phyloP scores from a whole-genome alignment of 1,284 basidiomycete species.

The Cryptococcus neoformans region DNA sequence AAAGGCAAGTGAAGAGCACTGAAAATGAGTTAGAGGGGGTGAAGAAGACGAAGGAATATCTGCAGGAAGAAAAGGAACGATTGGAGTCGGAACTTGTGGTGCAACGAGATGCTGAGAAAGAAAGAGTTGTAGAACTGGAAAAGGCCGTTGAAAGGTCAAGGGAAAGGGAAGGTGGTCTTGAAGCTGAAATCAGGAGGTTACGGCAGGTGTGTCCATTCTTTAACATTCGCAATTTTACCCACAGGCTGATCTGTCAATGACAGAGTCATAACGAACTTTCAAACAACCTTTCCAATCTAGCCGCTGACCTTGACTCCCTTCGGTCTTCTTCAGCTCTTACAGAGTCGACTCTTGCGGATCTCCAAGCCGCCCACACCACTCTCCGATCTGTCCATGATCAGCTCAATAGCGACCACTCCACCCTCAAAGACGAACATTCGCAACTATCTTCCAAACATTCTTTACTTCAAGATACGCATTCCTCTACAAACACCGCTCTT shows the following conservation, averaged over 20 bases:
- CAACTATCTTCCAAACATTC: slow-evolving; percentile 19
- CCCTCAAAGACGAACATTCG: slow-evolving; percentile 16
- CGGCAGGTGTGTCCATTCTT: slow-evolving; percentile 33
- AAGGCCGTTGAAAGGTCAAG: slow-evolving; percentile 40
- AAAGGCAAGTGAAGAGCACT: slow-evolving; percentile 5
- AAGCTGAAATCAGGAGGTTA: slow-evolving; percentile 43
- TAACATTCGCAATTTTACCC: too few species aligned
- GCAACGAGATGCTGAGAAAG: slow-evolving; percentile 12
- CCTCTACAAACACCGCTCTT: slow-evolving; percentile 2
- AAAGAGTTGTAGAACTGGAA: slow-evolving; percentile 32
- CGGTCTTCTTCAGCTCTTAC: slow-evolving; percentile 8
- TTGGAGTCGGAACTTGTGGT: slow-evolving; percentile 7
- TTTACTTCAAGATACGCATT: slow-evolving; percentile 8
- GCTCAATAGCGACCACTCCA: slow-evolving; percentile 6
- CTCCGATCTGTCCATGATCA: slow-evolving; percentile 15
- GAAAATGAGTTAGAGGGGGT: slow-evolving; percentile 9
- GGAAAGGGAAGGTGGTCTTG: slow-evolving; percentile 43
- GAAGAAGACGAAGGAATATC: slow-evolving; percentile 8
- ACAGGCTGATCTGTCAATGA: slow-evolving; percentile 1
- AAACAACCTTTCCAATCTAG: slow-evolving; percentile 10
- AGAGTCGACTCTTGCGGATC: slow-evolving; percentile 10
- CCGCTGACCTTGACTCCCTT: slow-evolving; percentile 18
- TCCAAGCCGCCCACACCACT: slow-evolving; percentile 19
- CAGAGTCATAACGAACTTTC: slow-evolving; percentile 29
- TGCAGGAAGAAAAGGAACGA: slow-evolving; percentile 17